These are phyloP conservation scores for Thymus mandschuricus DNA, from an alignment of 257 asterid species.

Conservation along the genomic window DNA sequence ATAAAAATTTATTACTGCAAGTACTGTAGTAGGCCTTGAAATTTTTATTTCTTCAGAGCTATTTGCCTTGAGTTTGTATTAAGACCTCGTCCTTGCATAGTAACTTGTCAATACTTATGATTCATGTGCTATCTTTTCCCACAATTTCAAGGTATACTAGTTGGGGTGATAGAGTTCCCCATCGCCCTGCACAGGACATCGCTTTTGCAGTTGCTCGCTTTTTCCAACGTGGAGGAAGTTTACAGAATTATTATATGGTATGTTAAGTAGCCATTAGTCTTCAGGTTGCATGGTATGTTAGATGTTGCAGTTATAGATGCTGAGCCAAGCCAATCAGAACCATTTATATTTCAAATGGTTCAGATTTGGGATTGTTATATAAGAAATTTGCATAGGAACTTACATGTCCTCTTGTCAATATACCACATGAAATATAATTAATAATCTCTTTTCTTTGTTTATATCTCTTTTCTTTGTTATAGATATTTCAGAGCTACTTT, in stretches of 20 bases:
- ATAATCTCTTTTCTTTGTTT: not conserved
- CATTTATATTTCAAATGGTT: not conserved
- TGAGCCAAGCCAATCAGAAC: not conserved
- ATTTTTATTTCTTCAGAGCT: conserved; percentile 9
- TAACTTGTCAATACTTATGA: conserved; percentile 18
- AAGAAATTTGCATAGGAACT: not conserved
- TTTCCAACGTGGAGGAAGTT: conserved; percentile 95
- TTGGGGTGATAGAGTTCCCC: conserved; percentile 93
- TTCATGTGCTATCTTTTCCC: conserved; percentile 24
- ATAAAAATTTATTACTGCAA: not conserved
- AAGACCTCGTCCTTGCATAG: too few relatives aligned
- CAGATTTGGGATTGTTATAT: conserved; percentile 13
- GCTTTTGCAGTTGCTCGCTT: conserved; percentile 99
- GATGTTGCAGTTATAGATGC: conserved; percentile 17
- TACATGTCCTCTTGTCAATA: conserved; percentile 16
- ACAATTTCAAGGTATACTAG: conserved; percentile 65
- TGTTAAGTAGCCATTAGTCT: conserved; percentile 21
- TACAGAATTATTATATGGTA: conserved; percentile 95
- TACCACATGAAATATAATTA: not conserved
- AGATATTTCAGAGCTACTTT: not conserved
- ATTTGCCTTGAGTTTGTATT: conserved; percentile 4
- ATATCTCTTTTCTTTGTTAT: not conserved
- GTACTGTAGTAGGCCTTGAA: conserved; percentile 1
- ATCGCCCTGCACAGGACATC: conserved; percentile 83
- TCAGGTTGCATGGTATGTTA: conserved; percentile 19